Evolutionary conservation across 164 flowering plant species (phyloP).

Genomic region (Platanus orientalis): DNA sequence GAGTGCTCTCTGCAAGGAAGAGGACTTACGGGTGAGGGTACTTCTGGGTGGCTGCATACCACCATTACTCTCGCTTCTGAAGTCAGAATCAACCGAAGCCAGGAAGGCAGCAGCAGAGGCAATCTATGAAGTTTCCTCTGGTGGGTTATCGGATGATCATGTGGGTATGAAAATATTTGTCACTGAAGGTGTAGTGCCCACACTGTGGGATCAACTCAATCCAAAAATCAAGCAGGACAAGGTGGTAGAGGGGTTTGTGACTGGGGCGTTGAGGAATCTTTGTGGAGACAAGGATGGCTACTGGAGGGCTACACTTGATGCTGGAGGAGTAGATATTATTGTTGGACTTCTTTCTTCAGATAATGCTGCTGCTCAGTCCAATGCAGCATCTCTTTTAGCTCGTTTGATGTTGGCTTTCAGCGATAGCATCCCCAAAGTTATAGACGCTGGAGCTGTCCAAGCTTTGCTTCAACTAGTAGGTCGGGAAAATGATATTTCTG

Average conservation of each 20-base stretch:
- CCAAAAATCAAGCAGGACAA: slow-evolving; percentile 64
- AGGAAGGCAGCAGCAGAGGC: slow-evolving; percentile 91
- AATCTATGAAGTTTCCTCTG: slow-evolving; percentile 75
- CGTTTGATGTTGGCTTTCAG: slow-evolving; percentile 67
- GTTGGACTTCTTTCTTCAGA: slow-evolving; percentile 75
- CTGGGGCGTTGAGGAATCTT: slow-evolving; percentile 83
- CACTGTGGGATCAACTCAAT: slow-evolving; percentile 80
- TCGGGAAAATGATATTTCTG: slow-evolving; percentile 62
- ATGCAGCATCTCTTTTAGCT: slow-evolving; percentile 93
- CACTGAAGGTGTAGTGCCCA: slow-evolving; percentile 86
- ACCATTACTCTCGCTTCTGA: slow-evolving; percentile 74
- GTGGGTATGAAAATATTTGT: slow-evolving; percentile 85
- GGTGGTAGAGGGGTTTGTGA: slow-evolving; percentile 77
- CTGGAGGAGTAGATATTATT: slow-evolving; percentile 80
- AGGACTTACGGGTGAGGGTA: slow-evolving; percentile 73
- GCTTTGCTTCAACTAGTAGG: slow-evolving; percentile 57
- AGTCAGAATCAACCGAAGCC: slow-evolving; percentile 60
- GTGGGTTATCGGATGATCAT: slow-evolving; percentile 78
- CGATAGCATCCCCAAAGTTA: slow-evolving; percentile 75
- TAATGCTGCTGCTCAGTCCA: slow-evolving; percentile 69
- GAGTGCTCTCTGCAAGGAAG: slow-evolving; percentile 65
- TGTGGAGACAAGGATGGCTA: slow-evolving; percentile 84
- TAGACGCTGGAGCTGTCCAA: slow-evolving; percentile 70
- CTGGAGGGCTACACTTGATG: slow-evolving; percentile 74
- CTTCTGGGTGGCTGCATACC: slow-evolving; percentile 92